Evolutionary conservation across 2,329 filamentous ascomycete genomes (phyloP).

Genomic region (Chaetomium sp.): DNA sequence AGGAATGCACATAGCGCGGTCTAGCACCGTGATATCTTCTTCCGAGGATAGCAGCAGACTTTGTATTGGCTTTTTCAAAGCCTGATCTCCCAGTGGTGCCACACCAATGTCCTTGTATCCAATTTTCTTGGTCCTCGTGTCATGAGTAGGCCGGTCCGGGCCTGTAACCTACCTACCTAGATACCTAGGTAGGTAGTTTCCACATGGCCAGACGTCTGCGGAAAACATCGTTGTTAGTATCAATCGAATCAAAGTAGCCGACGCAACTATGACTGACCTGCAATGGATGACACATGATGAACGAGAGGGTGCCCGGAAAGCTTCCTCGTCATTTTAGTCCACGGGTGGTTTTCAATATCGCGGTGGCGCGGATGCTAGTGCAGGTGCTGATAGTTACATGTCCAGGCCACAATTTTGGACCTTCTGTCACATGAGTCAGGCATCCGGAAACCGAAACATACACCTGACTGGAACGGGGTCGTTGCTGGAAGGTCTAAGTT

Average conservation of each 20-base stretch:
- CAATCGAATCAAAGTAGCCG: too few species aligned
- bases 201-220: constrained; percentile 9
- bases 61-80: constrained; percentile 1
- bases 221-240: background rate
- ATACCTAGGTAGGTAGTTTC: too few species aligned
- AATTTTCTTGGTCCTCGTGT: background rate
- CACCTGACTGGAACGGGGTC: too few species aligned
- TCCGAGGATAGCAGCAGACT: background rate
- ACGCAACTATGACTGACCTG: background rate
- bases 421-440: too few species aligned
- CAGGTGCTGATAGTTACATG: too few species aligned
- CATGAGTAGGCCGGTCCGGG: background rate
- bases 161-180: too few species aligned
- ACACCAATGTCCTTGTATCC: background rate
- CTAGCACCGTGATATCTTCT: background rate
- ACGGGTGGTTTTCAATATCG: too few species aligned
- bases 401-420: too few species aligned
- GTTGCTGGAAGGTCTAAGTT: too few species aligned
- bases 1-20: background rate
- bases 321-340: background rate
- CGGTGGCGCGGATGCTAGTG: too few species aligned
- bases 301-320: background rate
- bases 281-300: background rate
- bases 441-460: too few species aligned
- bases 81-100: background rate